phyloP scores from a whole-genome alignment of 2,329 filamentous ascomycete genomes.

The Chaetomiaceae sp. region DNA sequence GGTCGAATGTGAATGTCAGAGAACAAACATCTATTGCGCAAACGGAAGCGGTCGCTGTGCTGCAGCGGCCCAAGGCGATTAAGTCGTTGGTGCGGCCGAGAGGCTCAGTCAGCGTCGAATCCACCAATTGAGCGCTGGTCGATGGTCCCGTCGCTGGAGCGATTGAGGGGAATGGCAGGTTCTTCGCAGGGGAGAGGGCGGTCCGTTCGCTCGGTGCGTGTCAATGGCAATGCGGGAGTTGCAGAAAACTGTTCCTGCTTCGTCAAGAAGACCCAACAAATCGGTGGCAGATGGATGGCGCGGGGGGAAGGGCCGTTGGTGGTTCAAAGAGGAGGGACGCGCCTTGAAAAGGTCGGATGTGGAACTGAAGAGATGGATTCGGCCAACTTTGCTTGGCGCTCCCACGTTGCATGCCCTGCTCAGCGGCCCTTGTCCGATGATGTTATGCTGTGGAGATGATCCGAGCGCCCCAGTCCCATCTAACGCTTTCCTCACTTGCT shows the following conservation, averaged over 20 bases:
- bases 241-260: too few species aligned
- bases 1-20: too few species aligned
- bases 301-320: background rate
- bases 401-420: conserved; percentile 25
- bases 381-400: conserved; percentile 23
- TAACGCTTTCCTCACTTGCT: background rate
- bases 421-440: conserved; percentile 24
- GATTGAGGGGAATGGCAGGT: background rate
- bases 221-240: background rate
- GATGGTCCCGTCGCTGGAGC: too few species aligned
- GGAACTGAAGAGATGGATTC: conserved; percentile 3
- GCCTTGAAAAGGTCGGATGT: conserved; percentile 15
- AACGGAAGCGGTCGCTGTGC: background rate
- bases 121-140: background rate
- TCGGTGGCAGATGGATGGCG: background rate
- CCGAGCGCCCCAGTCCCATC: conserved; percentile 5
- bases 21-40: too few species aligned
- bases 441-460: conserved; percentile 25
- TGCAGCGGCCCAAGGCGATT: too few species aligned
- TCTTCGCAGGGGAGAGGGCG: background rate
- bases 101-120: too few species aligned
- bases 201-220: background rate
- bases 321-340: conserved; percentile 9
- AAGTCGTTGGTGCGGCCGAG: too few species aligned
- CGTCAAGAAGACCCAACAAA: background rate